Conservation (phyloP, 1,139 yeast species). For the Scheffersomyces lignicola region DNA sequence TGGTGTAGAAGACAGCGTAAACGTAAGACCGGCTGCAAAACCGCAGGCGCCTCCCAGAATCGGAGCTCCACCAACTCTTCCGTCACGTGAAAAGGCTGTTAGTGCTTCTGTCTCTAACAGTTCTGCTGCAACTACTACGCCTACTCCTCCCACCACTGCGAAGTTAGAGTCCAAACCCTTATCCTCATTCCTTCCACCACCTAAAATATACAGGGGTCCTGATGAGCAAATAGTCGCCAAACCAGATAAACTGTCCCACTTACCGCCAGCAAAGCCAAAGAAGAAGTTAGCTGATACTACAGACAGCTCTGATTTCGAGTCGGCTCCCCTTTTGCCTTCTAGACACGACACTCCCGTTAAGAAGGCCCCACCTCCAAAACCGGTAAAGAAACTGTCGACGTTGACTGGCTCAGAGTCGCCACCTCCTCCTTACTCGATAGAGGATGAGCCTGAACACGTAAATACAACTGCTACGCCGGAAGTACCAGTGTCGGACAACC, state of each 20-base stretch:
- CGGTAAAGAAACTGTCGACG: slow-evolving; percentile 29
- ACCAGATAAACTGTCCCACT: not conserved
- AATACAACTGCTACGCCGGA: slow-evolving; percentile 4
- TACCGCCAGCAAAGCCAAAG: slow-evolving; percentile 12
- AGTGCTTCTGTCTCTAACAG: no score
- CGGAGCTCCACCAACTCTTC: no score
- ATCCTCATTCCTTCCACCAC: slow-evolving; percentile 18
- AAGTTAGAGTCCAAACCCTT: slow-evolving; percentile 8
- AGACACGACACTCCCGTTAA: no score
- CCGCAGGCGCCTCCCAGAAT: not conserved
- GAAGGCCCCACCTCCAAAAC: slow-evolving; percentile 43
- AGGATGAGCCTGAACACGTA: not conserved
- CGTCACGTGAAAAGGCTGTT: no score
- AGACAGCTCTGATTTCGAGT: no score
- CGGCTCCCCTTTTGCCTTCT: no score
- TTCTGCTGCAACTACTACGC: no score
- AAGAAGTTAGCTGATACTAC: slow-evolving; percentile 9
- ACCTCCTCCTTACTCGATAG: slow-evolving; percentile 27
- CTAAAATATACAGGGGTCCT: slow-evolving; percentile 14
- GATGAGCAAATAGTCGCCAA: slow-evolving; percentile 5
- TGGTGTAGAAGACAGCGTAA: slow-evolving; percentile 5
- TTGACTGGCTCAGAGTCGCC: slow-evolving; percentile 13
- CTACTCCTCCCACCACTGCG: no score
- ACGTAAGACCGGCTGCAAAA: slow-evolving; percentile 1
- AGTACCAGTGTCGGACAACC: not conserved